Evolutionary conservation across 441 rosid genomes (phyloP).

Genomic region (Manihot esculenta): DNA sequence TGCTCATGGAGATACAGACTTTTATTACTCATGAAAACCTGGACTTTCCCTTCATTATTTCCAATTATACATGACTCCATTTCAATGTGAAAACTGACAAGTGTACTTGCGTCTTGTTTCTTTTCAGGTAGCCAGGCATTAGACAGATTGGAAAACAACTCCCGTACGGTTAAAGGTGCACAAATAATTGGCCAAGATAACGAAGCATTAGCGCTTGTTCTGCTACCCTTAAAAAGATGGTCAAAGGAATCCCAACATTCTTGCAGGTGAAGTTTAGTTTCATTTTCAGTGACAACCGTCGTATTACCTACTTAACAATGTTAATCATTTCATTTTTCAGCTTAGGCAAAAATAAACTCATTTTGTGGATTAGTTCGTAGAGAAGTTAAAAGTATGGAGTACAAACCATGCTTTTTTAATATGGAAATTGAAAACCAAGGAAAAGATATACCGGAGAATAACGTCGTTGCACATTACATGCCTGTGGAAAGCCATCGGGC

Average conservation of each 20-base stretch:
- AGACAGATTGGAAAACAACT: conserved; percentile 78
- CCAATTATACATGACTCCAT: not conserved
- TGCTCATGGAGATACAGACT: not conserved
- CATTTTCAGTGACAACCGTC: conserved; percentile 4
- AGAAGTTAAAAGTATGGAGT: not conserved
- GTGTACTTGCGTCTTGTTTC: conserved; percentile 8
- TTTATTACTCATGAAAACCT: too few species aligned
- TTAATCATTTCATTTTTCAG: not conserved
- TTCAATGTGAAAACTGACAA: not conserved
- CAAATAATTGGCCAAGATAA: conserved; percentile 69
- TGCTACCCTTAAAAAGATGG: conserved; percentile 75
- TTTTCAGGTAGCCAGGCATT: conserved; percentile 58
- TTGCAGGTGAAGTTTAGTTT: conserved; percentile 50
- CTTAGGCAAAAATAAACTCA: not conserved
- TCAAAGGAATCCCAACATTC: conserved; percentile 55
- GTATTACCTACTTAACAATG: not conserved
- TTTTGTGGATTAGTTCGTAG: not conserved
- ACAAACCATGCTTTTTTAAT: not conserved
- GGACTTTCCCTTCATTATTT: not conserved
- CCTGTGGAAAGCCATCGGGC: not conserved
- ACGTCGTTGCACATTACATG: not conserved
- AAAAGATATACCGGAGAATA: not conserved
- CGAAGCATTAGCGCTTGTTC: conserved; percentile 56
- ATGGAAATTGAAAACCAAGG: not conserved
- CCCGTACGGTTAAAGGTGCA: conserved; percentile 92